A percentile compares a stretch with the other conserved stretches of the same genome.
Evolutionary conservation across 1,284 basidiomycete genomes (phyloP).

Genomic region (Erythrobasidium hasegawianum): DNA sequence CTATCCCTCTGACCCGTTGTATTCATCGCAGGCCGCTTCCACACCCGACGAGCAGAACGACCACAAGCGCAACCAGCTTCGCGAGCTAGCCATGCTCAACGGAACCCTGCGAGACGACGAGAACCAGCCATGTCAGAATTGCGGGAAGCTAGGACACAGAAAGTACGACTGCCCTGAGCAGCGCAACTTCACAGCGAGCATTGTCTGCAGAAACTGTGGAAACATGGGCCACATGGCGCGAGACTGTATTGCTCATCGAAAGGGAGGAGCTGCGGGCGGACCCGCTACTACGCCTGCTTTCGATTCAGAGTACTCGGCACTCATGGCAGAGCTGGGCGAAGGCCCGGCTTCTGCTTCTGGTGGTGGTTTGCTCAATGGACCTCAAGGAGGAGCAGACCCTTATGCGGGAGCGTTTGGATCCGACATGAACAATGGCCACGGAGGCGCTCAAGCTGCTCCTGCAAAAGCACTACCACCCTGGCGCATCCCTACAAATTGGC

Average conservation of each 20-base stretch:
- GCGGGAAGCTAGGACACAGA: conserved; percentile 79
- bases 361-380: conserved; percentile 21
- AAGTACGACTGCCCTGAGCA: conserved; percentile 97
- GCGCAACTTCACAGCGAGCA: conserved; percentile 88
- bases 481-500: conserved; percentile 53
- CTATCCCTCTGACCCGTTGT: too few relatives aligned
- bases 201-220: conserved; percentile 93
- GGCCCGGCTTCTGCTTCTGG: conserved; percentile 51
- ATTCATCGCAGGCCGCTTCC: conserved; percentile 72
- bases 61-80: conserved; percentile 97
- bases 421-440: background rate
- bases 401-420: background rate
- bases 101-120: conserved; percentile 97
- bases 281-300: conserved; percentile 52
- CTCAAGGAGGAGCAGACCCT: too few relatives aligned
- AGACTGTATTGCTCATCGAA: conserved; percentile 24
- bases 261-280: conserved; percentile 7
- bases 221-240: conserved; percentile 91
- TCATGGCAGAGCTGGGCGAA: conserved; percentile 98
- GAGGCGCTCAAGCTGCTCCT: background rate
- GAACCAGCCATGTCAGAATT: conserved; percentile 98
- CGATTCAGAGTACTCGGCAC: conserved; percentile 92
- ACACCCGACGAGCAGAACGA: conserved; percentile 99
- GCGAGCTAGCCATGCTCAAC: conserved; percentile 94
- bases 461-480: conserved; percentile 51